Percentiles rank a stretch among this genome's conserved stretches.
phyloP scores from a whole-genome alignment of 768 basidiomycete genomes.

The Mycena floridula region DNA sequence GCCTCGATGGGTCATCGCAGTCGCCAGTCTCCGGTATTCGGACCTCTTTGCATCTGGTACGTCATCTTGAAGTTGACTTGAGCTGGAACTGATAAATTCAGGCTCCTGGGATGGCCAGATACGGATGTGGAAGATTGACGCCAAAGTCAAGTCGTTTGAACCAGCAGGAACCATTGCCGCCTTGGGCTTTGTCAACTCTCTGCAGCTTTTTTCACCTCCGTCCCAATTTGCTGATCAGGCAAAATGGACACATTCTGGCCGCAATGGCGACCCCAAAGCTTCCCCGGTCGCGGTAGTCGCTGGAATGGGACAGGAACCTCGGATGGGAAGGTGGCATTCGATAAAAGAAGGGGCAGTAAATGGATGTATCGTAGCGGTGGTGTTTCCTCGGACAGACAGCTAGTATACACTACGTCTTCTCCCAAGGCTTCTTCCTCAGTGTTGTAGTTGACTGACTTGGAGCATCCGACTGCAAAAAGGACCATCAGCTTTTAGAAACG shows the following conservation, averaged over 20 bases:
- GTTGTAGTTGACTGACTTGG: conserved; percentile 51
- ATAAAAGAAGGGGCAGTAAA: conserved; percentile 73
- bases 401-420: conserved; percentile 18
- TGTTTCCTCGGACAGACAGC: conserved; percentile 30
- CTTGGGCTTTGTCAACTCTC: conserved; percentile 82
- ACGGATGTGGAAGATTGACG: conserved; percentile 87
- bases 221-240: conserved; percentile 35
- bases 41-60: conserved; percentile 87
- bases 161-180: conserved; percentile 58
- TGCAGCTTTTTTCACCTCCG: conserved; percentile 67
- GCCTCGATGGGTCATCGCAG: conserved; percentile 87
- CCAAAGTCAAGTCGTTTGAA: conserved; percentile 71
- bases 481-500: too few relatives aligned
- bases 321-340: conserved; percentile 84
- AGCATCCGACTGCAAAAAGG: conserved; percentile 38
- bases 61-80: conserved; percentile 1
- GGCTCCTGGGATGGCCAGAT: conserved; percentile 93
- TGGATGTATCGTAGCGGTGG: conserved; percentile 58
- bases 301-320: conserved; percentile 82
- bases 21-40: conserved; percentile 80
- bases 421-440: conserved; percentile 67
- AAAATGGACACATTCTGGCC: conserved; percentile 24
- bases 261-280: conserved; percentile 8
- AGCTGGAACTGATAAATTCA: conserved; percentile 20
- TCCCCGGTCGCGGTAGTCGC: conserved; percentile 59